A percentile compares a stretch with the other conserved stretches of the same genome.
Evolutionary conservation across 1,284 basidiomycete genomes (phyloP).

Genomic region (Ganoderma resinaceum): DNA sequence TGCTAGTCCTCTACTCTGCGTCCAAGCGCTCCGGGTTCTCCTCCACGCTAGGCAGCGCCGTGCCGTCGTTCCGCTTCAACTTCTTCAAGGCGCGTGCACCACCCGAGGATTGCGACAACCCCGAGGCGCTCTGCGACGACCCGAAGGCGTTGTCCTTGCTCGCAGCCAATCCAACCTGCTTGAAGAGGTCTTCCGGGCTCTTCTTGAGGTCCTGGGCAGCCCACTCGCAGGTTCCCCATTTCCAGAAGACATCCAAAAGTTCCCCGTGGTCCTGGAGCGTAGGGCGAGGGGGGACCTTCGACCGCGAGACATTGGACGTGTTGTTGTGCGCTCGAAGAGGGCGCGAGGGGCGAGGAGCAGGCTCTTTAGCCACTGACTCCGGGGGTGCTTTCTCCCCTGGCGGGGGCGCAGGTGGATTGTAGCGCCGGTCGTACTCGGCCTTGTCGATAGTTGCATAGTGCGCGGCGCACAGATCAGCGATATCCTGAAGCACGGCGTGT

Average conservation of each 20-base stretch:
- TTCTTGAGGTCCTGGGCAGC: not conserved
- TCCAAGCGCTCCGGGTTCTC: no score
- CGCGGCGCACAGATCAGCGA: not conserved
- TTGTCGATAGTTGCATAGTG: not conserved
- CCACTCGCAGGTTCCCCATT: not conserved
- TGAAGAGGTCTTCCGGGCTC: not conserved
- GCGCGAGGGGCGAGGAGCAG: no score
- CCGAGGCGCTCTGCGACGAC: conserved; percentile 7
- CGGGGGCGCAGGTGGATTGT: not conserved
- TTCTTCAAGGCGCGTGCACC: no score
- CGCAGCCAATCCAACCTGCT: not conserved
- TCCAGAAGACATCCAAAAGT: not conserved
- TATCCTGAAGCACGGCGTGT: not conserved
- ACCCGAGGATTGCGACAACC: conserved; percentile 22
- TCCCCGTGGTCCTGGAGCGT: not conserved
- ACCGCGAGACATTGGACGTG: no score
- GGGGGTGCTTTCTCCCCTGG: not conserved
- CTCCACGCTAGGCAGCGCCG: no score
- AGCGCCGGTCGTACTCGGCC: not conserved
- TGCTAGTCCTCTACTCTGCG: no score
- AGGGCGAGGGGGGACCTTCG: not conserved
- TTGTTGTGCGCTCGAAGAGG: not conserved
- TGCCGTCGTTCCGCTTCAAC: no score
- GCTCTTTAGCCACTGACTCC: not conserved
- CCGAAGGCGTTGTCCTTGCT: not conserved